A percentile compares a stretch with the other conserved stretches of the same genome.
These are phyloP conservation scores for Cavenderia fasciculata DNA, from an alignment of 78 protist genomes.

Conservation along the genomic window DNA sequence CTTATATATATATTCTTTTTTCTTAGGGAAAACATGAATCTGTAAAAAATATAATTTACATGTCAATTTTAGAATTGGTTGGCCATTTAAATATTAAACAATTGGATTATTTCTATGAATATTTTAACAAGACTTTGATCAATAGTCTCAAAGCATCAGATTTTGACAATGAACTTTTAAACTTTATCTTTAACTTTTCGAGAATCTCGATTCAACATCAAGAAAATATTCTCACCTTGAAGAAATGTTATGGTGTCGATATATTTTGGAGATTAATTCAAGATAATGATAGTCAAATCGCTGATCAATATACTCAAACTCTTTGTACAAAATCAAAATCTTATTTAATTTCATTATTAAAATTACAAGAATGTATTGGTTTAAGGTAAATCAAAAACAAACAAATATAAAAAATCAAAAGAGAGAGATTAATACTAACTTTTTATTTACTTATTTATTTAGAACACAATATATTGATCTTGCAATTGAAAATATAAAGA, in stretches of 20 bases:
- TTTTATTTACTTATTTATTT: background rate
- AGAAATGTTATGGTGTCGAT: constrained; percentile 43
- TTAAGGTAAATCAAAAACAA: background rate
- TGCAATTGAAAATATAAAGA: constrained; percentile 35
- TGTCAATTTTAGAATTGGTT: constrained; percentile 9
- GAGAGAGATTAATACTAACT: background rate
- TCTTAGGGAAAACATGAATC: constrained; percentile 57
- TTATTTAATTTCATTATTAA: background rate
- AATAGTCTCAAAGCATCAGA: background rate
- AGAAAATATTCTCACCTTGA: constrained; percentile 1
- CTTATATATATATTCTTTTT: background rate
- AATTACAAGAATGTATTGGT: background rate
- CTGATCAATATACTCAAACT: background rate
- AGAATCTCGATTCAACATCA: constrained; percentile 27
- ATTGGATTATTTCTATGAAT: constrained; percentile 38
- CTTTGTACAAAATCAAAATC: background rate
- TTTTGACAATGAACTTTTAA: constrained; percentile 40
- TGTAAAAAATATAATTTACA: constrained; percentile 36
- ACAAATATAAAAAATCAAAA: background rate
- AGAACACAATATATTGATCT: constrained; percentile 23
- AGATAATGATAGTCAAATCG: background rate
- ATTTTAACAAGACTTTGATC: constrained; percentile 17
- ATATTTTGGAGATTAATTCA: constrained; percentile 31
- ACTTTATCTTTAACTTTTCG: constrained; percentile 33
- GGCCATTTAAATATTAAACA: background rate